Evolutionary conservation across 1,284 basidiomycete species (phyloP).

Genomic region (Ustilago sp.): DNA sequence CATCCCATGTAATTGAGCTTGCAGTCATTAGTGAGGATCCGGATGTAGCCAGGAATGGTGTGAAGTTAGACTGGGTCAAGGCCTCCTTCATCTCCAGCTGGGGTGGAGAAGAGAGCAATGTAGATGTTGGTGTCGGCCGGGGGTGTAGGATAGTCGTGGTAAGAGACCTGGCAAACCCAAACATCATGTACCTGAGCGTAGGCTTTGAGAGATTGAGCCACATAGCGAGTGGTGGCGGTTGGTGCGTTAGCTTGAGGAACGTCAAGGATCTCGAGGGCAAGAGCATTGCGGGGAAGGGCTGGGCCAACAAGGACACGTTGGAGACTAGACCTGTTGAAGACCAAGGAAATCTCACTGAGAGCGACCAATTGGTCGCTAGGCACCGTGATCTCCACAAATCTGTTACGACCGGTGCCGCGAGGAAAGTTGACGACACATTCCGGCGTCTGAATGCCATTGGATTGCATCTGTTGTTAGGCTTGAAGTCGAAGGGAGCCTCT

Average conservation of each 20-base stretch:
- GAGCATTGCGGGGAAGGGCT: not conserved
- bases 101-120: too few species aligned
- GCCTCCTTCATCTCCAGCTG: too few species aligned
- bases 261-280: too few species aligned
- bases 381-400: not conserved
- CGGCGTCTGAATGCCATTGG: not conserved
- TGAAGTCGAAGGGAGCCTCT: not conserved
- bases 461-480: not conserved
- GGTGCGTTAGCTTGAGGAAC: too few species aligned
- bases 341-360: not conserved
- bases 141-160: too few species aligned
- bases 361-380: too few species aligned
- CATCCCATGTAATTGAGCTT: not conserved
- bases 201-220: too few species aligned
- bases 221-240: too few species aligned
- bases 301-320: not conserved
- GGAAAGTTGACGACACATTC: not conserved
- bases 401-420: not conserved
- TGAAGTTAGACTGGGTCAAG: accelerated
- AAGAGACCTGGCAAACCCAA: too few species aligned
- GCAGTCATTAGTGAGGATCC: not conserved
- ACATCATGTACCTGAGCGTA: too few species aligned
- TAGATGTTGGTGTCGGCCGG: accelerated
- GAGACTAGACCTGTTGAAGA: not conserved
- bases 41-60: slow-evolving; percentile 2